Percentiles rank a stretch among this genome's conserved stretches.
Evolutionary conservation across 1,139 yeast genomes (phyloP).

Genomic region (Lodderomyces oxycetoniae): DNA sequence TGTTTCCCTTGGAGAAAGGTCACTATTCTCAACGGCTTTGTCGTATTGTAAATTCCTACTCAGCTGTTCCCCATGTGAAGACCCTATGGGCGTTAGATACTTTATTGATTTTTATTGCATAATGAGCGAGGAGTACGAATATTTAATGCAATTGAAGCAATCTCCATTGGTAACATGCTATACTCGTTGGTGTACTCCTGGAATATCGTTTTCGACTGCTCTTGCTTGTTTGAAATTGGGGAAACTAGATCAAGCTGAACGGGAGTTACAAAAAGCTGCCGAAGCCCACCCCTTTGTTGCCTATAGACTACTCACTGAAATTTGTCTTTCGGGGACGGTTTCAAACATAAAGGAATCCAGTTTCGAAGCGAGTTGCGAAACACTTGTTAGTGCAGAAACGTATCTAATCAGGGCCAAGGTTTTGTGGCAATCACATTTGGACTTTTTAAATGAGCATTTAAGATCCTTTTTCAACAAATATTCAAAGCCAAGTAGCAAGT

Average conservation of each 20-base stretch:
- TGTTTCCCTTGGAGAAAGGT: constrained; percentile 66
- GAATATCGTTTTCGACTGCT: constrained; percentile 62
- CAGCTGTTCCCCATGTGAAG: constrained; percentile 70
- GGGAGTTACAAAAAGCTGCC: constrained; percentile 48
- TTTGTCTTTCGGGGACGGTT: constrained; percentile 25
- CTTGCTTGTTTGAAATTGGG: constrained; percentile 50
- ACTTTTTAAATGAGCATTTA: constrained; percentile 2
- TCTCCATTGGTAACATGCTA: constrained; percentile 58
- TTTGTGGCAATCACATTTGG: constrained; percentile 31
- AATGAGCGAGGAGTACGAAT: constrained; percentile 60
- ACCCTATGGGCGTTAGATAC: constrained; percentile 79
- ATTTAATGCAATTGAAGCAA: constrained; percentile 50
- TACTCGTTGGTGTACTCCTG: constrained; percentile 67
- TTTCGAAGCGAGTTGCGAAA: constrained; percentile 22
- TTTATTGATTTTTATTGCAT: constrained; percentile 79
- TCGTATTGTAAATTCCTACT: constrained; percentile 67
- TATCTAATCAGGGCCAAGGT: constrained; percentile 48
- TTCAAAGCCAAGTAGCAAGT: not conserved
- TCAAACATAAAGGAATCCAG: constrained; percentile 22
- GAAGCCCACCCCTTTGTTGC: constrained; percentile 58
- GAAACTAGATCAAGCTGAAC: constrained; percentile 40
- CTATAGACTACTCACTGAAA: constrained; percentile 40
- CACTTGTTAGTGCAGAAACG: constrained; percentile 41
- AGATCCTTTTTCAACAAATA: constrained; percentile 2
- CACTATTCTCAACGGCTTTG: constrained; percentile 73